Evolutionary conservation across 2,329 filamentous ascomycete species (phyloP), one percentile per base, ranked within the genome.

Genomic region (Cladophialophora chaetospira): DNA sequence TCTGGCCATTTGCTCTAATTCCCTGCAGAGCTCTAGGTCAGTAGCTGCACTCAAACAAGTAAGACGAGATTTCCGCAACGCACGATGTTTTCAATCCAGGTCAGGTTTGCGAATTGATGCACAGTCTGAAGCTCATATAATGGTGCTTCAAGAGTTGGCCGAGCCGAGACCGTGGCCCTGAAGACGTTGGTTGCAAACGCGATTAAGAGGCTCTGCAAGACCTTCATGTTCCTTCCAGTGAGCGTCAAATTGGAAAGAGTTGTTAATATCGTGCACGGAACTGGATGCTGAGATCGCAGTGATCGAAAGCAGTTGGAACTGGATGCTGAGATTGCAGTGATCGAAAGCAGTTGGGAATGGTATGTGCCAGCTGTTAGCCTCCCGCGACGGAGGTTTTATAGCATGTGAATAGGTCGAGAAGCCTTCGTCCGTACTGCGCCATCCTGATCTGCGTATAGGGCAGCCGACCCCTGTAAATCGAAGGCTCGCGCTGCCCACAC

Each of bases 61-160:
- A 33, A 33, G 29, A 33, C 13, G 15, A 9, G 38, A 15, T 8
- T 6, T 42, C 38, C 6, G 38, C 6, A 8, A 42, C 38, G 6
- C 6, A 42, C 44, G 9, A 47, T 15, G 23, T 47, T 47, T 21
- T 47, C 44, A 13, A 47, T 31, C 44, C 44, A 47, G 5, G 44
- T 47, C 5, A 6, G 17, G 23, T 47, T 47, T 8, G 9, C n/a
- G 44, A 47, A 47, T 25, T 47, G 44, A 25, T 47, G 26, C 9
- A 47, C 21, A 9, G 44, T 50, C 29, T 33, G 29, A 33, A 33
- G 29, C 13, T 6, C 29, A 13, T 33, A 33, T n/a, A n/a, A n/a
- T n/a, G n/a, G n/a, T n/a, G n/a, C n/a, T 6, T 33, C 29, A 13
- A 13, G 6, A 6, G 29, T 33, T 33, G 29, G 29, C 29, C 8